A percentile compares a stretch with the other conserved stretches of the same genome.
Evolutionary conservation across 176 grass and related monocot species (phyloP).

Genomic region (Puccinellia tenuiflora): DNA sequence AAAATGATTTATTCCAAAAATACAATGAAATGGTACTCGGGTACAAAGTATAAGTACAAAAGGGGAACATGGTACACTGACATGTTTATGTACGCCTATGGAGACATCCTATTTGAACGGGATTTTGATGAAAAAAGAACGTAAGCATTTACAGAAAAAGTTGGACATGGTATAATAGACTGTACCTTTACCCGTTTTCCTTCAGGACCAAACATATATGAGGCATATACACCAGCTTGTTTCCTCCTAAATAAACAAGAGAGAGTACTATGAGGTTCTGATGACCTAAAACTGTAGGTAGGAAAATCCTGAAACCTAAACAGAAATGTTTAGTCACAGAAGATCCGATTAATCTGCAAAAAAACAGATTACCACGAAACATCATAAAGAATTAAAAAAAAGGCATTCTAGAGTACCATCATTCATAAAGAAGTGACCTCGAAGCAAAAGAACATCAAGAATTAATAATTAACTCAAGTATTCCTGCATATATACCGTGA

Average conservation of each 20-base stretch:
- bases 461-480: not conserved
- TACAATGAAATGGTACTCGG: not conserved
- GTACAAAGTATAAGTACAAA: not conserved
- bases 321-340: not conserved
- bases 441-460: not conserved
- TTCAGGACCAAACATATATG: constrained; percentile 80
- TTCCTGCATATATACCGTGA: constrained; percentile 37
- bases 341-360: not conserved
- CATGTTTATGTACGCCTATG: not conserved
- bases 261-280: constrained; percentile 17
- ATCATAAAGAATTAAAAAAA: not conserved
- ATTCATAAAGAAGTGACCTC: not conserved
- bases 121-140: not conserved
- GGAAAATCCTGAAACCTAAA: constrained; percentile 5
- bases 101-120: not conserved
- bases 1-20: not conserved
- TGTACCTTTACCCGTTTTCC: constrained; percentile 86
- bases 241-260: constrained; percentile 61
- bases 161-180: not conserved
- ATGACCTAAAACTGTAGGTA: not conserved
- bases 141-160: not conserved
- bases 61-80: not conserved
- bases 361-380: not conserved
- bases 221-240: constrained; percentile 85
- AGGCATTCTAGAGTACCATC: not conserved